Percentiles rank a stretch among this genome's conserved stretches.
Evolutionary conservation across 768 basidiomycete species (phyloP).

Genomic region (Termitomyces heimii): DNA sequence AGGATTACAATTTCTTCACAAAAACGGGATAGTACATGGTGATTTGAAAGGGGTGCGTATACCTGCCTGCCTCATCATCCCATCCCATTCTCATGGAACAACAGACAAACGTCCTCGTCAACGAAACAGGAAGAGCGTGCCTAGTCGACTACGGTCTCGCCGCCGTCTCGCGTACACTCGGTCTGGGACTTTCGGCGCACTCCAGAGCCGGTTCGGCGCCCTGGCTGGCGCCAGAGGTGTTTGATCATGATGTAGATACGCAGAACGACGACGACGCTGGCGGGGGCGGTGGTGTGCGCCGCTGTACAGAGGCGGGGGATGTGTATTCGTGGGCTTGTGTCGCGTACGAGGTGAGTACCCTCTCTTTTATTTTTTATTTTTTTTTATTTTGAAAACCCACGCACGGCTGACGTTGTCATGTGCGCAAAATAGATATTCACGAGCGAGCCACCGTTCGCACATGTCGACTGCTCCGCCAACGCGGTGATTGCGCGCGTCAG

Average conservation of each 20-base stretch:
- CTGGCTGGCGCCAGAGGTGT: slow-evolving; percentile 3
- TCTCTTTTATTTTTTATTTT: too few species aligned
- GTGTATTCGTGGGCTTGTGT: slow-evolving; percentile 6
- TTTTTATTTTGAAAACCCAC: too few species aligned
- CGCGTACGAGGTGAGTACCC: not conserved
- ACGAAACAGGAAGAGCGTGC: not conserved
- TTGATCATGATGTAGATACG: too few species aligned
- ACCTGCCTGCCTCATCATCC: too few species aligned
- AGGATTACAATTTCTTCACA: slow-evolving; percentile 1
- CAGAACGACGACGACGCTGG: too few species aligned
- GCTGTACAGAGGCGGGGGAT: not conserved
- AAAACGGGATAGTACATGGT: slow-evolving; percentile 5
- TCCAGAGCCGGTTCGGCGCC: not conserved
- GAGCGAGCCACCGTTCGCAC: not conserved
- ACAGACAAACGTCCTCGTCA: slow-evolving; percentile 5
- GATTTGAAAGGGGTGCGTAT: slow-evolving; percentile 4
- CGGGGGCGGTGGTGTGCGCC: not conserved
- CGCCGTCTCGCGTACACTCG: not conserved
- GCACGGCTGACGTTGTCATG: not conserved
- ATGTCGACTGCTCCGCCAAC: not conserved
- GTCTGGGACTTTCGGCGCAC: not conserved
- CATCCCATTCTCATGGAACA: not conserved
- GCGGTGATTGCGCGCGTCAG: not conserved
- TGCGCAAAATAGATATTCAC: slow-evolving; percentile 2
- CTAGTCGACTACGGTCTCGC: not conserved